A percentile compares a stretch with the other conserved stretches of the same genome.
These are phyloP conservation scores for Diaporthe destruens DNA, from an alignment of 2,329 filamentous ascomycete species.

Conservation along the genomic window DNA sequence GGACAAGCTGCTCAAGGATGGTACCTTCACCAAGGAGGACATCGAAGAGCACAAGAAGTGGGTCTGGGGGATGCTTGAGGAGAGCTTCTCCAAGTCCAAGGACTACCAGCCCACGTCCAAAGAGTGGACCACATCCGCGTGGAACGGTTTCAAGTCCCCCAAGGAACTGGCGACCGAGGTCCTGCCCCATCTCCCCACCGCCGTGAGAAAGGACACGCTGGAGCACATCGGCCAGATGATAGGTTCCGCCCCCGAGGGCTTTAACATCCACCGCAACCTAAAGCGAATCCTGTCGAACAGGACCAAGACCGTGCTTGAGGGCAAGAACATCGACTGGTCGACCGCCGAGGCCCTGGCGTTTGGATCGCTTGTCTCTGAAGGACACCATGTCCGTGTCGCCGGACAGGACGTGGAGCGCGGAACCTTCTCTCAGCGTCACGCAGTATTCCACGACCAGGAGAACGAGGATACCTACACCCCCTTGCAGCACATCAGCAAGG, in stretches of 20 bases:
- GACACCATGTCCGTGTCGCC: slow-evolving; percentile 96
- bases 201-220: slow-evolving; percentile 78
- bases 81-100: slow-evolving; percentile 97
- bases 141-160: slow-evolving; percentile 99
- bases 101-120: slow-evolving; percentile 97
- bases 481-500: slow-evolving; percentile 86
- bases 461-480: slow-evolving; percentile 94
- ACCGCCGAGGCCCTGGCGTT: slow-evolving; percentile 97
- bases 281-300: slow-evolving; percentile 94
- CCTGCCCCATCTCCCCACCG: slow-evolving; percentile 90
- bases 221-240: slow-evolving; percentile 87
- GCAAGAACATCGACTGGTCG: slow-evolving; percentile 96
- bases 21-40: slow-evolving; percentile 96
- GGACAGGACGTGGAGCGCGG: slow-evolving; percentile 99
- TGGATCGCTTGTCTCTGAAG: slow-evolving; percentile 89
- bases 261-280: slow-evolving; percentile 92
- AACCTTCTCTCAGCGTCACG: slow-evolving; percentile 98
- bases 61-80: slow-evolving; percentile 99
- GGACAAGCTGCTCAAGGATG: slow-evolving; percentile 89
- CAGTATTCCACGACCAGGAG: slow-evolving; percentile 97
- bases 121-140: slow-evolving; percentile 98
- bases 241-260: slow-evolving; percentile 83
- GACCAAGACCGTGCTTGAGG: slow-evolving; percentile 91
- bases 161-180: slow-evolving; percentile 97
- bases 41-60: slow-evolving; percentile 99